phyloP scores from a whole-genome alignment of 768 basidiomycete genomes.

The Pleurotus tuoliensis region DNA sequence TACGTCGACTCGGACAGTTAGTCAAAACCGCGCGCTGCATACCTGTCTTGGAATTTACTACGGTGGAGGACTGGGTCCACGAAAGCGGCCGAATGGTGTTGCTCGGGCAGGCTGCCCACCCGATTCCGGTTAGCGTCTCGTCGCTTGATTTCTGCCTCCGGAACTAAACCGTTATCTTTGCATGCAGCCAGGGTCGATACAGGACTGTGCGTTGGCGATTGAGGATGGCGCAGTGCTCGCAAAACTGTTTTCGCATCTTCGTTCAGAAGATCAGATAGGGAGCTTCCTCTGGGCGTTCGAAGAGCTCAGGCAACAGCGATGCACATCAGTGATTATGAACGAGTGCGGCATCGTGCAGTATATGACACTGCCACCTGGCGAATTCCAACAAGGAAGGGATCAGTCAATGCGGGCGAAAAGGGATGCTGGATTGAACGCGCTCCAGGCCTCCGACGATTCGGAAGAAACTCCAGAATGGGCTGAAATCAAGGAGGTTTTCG shows the following conservation, averaged over 20 bases:
- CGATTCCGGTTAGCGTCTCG: constrained; percentile 40
- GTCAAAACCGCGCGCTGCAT: constrained; percentile 29
- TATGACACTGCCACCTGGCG: constrained; percentile 41
- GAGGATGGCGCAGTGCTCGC: constrained; percentile 63
- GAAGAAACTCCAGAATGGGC: constrained; percentile 37
- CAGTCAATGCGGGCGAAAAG: constrained; percentile 20
- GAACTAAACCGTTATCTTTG: background rate
- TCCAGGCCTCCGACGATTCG: constrained; percentile 10
- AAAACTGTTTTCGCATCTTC: constrained; percentile 55
- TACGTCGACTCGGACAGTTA: constrained; percentile 33
- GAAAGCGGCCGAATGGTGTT: constrained; percentile 39
- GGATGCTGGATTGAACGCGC: constrained; percentile 10
- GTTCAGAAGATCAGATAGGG: constrained; percentile 42
- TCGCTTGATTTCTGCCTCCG: background rate
- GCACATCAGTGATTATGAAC: constrained; percentile 33
- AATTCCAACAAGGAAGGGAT: constrained; percentile 40
- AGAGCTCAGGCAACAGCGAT: constrained; percentile 48
- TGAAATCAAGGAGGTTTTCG: constrained; percentile 43
- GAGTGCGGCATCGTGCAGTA: constrained; percentile 43
- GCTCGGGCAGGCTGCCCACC: constrained; percentile 54
- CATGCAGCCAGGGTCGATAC: constrained; percentile 44
- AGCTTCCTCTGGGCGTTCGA: constrained; percentile 51
- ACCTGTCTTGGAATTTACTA: constrained; percentile 32
- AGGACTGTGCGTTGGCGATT: constrained; percentile 46
- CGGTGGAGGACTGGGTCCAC: constrained; percentile 53